Base-by-base conservation (phyloP, 2,329 filamentous ascomycete species). In the Aspergillus intermedius region DNA sequence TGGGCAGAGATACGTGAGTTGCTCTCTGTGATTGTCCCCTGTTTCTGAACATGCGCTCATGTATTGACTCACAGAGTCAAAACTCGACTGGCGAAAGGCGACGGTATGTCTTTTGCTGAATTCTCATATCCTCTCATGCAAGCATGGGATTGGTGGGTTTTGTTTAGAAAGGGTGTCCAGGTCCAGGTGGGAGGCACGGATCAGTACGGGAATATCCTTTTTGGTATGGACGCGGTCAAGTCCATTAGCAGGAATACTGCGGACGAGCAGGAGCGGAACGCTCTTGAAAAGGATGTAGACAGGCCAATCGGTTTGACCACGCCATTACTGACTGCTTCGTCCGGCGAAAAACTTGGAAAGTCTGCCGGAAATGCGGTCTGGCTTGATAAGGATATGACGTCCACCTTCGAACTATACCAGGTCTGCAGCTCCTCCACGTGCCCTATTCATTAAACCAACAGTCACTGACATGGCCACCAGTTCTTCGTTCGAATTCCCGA, bases 171-270 rank as follows among this genome's bases (percentile, higher is more conserved):
- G 45, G 77, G 79, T 43, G 77, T 90, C 8, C 85, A 91, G 63
- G 80, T 97, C 65, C 90, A 98, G 70, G 88, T 98, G 46, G 93
- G 93, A 49, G 93, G 93, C 35, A 90, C 90, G 5, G 93, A 98
- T 65, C 93, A 98, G 71, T 97, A 86, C 65, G 93, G 93, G 54
- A 98, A 98, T 70, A 97, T 98, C 55, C 80, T 94, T 23, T 84
- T 91, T 10, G 93, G 93, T 44, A 85, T 93, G 62, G 88, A 96
- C 51, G 81, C 87, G 2, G 80, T 97, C 60, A 91, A 91, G 67
- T 77, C 84, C 47, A 83, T 91, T 40, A 79, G 84, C 47, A 77
- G 78, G 39, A 66, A 67, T 43, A 64, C 64, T 45, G 56, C 54
- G 23, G 48, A 61, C 5, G 60, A 75, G 48, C 59, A 75, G 35